Base-by-base conservation (phyloP, 1,284 basidiomycete genomes). In the Neolentinus lepideus region DNA sequence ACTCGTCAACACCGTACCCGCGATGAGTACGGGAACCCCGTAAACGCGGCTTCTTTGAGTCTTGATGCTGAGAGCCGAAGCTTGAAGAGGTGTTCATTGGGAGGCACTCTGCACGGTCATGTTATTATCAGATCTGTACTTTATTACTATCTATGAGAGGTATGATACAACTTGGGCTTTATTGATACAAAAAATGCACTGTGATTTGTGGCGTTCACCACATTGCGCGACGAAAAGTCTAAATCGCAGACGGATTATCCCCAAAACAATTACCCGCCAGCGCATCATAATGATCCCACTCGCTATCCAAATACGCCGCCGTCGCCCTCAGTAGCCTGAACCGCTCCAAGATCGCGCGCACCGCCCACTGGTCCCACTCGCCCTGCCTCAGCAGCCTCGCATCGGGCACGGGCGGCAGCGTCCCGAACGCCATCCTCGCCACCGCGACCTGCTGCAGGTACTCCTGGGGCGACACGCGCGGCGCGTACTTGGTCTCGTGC, bases 231-330 rank as follows among this genome's bases (percentile, higher is more conserved):
- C n/a, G n/a, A n/a, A n/a, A n/a, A n/a, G n/a, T n/a, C n/a, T n/a
- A n/a, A n/a, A n/a, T n/a, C n/a, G n/a, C n/a, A n/a, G n/a, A n/a
- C 29, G 86, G 85, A 67, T 83, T 71, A 60, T 89, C 86, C 11
- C 69, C 67, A 62, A 88, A 88, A 65, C 81, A 85, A 61, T 85
- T 86, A 4, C 83, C 85, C 21, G 67, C 70, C 27, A 88, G 69
- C 0, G 78, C 71, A 26, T 66, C 66, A 19, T 67, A 63, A 57
- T 72, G 65, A 60, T 80, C 71, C 76, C 75, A 79, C n/a, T 75
- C 66, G n/a, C 19, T 16, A 43, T n/a, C 16, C 12, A 43, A 43
- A 8, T 62, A 66, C 54, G 71, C 67, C 26, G 78, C 58, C 26
- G 67, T 58, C 26, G 67, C 67, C 36, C 73, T 69, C 12, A 76